A percentile compares a stretch with the other conserved stretches of the same genome.
Conservation (phyloP, 2,329 filamentous ascomycete genomes). For the Penicillium concentricum region DNA sequence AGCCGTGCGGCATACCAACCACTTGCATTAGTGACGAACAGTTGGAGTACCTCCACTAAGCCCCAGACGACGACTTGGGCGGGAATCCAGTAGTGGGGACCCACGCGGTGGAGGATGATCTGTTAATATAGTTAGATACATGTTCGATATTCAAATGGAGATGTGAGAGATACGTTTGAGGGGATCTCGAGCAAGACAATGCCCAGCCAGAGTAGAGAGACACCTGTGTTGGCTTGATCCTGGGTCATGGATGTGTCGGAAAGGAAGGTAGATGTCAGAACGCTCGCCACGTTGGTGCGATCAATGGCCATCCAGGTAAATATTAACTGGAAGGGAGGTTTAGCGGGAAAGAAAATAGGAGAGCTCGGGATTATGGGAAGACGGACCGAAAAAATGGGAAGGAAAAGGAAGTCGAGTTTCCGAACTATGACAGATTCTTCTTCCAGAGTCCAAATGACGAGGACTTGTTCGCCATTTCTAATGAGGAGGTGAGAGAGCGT, state of each 20-base stretch:
- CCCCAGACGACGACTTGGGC: not conserved
- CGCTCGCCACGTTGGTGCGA: not conserved
- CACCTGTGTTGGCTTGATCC: not conserved
- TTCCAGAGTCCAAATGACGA: not conserved
- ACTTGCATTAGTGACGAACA: not conserved
- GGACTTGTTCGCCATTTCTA: not conserved
- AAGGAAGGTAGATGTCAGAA: not conserved
- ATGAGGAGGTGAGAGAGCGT: not conserved
- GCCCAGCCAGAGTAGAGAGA: not conserved
- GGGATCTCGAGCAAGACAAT: not conserved
- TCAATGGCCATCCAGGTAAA: not conserved
- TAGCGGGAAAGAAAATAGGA: not conserved
- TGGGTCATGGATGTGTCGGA: not conserved
- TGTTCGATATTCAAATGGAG: not conserved
- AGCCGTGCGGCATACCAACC: not conserved
- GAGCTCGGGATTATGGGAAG: not conserved
- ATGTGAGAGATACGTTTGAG: not conserved
- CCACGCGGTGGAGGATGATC: not conserved
- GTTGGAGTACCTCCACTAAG: not conserved
- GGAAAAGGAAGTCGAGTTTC: not conserved
- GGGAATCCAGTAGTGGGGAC: not conserved
- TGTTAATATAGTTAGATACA: not conserved
- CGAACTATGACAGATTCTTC: not conserved
- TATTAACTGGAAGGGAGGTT: not conserved
- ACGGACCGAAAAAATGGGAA: not conserved